Evolutionary conservation across 345 rosid species (phyloP).

Genomic region (Eucalyptus sp.): DNA sequence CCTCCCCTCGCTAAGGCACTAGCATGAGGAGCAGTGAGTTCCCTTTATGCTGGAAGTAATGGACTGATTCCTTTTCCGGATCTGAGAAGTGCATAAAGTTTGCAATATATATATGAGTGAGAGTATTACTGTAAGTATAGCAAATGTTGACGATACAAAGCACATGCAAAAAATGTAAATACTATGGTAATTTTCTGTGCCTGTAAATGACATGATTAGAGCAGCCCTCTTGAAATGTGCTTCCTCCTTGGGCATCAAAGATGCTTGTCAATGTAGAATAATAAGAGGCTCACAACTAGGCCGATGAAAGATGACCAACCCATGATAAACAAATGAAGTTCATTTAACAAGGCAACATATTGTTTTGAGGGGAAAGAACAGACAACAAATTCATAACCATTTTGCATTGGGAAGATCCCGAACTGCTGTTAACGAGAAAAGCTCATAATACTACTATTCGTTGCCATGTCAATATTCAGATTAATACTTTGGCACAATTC

Average conservation of each 20-base stretch:
- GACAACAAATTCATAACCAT: background rate
- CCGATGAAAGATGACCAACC: background rate
- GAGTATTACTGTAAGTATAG: background rate
- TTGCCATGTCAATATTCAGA: background rate
- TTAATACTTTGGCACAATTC: background rate
- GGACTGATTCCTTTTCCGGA: background rate
- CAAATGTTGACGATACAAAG: background rate
- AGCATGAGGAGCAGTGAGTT: constrained; percentile 1
- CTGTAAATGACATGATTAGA: background rate
- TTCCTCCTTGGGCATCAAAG: background rate
- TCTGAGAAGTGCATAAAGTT: background rate
- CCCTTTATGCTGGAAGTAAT: constrained; percentile 7
- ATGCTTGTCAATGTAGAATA: background rate
- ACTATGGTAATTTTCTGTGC: background rate
- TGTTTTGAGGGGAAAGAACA: background rate
- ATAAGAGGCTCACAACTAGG: background rate
- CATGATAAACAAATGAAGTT: background rate
- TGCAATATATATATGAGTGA: background rate
- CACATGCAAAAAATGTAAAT: background rate
- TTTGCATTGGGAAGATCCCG: background rate
- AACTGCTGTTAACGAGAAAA: background rate
- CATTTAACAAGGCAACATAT: background rate
- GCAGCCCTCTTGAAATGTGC: background rate
- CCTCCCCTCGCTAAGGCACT: background rate
- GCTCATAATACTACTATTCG: background rate